A percentile compares a stretch with the other conserved stretches of the same genome.
Conservation (phyloP, 1,284 basidiomycete genomes). For the Naganishia sp. region DNA sequence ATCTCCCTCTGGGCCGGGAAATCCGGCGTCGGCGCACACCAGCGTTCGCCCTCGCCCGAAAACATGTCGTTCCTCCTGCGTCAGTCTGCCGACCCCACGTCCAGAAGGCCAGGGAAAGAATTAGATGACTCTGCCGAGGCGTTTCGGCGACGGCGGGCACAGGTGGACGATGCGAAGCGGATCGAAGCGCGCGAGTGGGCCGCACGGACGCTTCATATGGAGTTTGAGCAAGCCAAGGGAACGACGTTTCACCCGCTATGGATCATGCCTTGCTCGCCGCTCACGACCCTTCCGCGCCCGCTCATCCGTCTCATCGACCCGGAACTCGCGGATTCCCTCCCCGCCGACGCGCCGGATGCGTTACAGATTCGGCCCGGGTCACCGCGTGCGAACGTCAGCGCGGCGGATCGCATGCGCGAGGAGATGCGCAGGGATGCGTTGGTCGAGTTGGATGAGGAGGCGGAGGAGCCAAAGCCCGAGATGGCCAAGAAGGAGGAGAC, state of each 20-base stretch:
- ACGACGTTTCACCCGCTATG: slow-evolving; percentile 52
- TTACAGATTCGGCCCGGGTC: background rate
- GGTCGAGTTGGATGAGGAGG: slow-evolving; percentile 31
- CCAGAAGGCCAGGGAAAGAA: slow-evolving; percentile 8
- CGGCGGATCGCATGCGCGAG: slow-evolving; percentile 46
- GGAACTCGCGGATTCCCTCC: slow-evolving; percentile 30
- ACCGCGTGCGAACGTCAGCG: slow-evolving; percentile 37
- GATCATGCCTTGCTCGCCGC: slow-evolving; percentile 44
- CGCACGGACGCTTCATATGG: slow-evolving; percentile 44
- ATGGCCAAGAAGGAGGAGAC: background rate
- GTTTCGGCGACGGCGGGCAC: slow-evolving; percentile 44
- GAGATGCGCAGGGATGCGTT: slow-evolving; percentile 52
- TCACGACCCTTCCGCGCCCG: slow-evolving; percentile 43
- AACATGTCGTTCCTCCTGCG: slow-evolving; percentile 24
- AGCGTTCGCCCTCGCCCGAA: slow-evolving; percentile 21
- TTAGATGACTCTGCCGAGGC: slow-evolving; percentile 42
- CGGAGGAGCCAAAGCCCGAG: slow-evolving; percentile 13
- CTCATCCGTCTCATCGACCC: slow-evolving; percentile 48
- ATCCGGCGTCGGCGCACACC: slow-evolving; percentile 31
- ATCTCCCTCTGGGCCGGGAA: slow-evolving; percentile 50
- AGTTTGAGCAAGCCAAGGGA: slow-evolving; percentile 44
- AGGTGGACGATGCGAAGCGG: slow-evolving; percentile 42
- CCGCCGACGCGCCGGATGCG: background rate
- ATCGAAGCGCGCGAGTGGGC: slow-evolving; percentile 43
- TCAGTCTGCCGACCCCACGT: background rate